Evolutionary conservation across 2,329 filamentous ascomycete genomes (phyloP).

Genomic region (Cytospora mali): DNA sequence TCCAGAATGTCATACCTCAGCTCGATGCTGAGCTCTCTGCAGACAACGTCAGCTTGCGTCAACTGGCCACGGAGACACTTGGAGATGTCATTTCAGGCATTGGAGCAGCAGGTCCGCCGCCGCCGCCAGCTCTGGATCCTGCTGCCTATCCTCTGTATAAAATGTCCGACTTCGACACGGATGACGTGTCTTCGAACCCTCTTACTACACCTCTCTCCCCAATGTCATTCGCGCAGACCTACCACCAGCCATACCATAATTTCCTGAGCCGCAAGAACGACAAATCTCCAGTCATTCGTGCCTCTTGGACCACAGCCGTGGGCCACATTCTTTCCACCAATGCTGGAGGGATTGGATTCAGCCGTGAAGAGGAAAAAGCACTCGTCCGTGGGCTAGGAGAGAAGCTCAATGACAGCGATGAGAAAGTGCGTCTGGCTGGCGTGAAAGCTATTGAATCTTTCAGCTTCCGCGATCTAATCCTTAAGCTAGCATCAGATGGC

Average conservation of each 20-base stretch:
- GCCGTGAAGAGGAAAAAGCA: conserved; percentile 75
- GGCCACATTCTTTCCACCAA: conserved; percentile 90
- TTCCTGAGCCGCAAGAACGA: conserved; percentile 87
- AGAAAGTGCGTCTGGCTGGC: conserved; percentile 87
- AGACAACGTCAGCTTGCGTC: conserved; percentile 83
- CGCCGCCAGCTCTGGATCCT: conserved; percentile 72
- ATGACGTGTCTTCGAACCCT: conserved; percentile 58
- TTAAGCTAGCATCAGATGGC: conserved; percentile 77
- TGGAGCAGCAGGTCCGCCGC: conserved; percentile 84
- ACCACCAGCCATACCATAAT: conserved; percentile 76
- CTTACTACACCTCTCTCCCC: conserved; percentile 83
- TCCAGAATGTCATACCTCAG: conserved; percentile 92
- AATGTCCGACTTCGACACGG: conserved; percentile 58
- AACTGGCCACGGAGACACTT: conserved; percentile 89
- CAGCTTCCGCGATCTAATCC: conserved; percentile 76
- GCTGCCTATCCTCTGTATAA: conserved; percentile 80
- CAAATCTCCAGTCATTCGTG: conserved; percentile 79
- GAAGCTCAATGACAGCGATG: conserved; percentile 84
- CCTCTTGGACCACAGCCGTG: conserved; percentile 81
- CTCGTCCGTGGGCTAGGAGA: conserved; percentile 76
- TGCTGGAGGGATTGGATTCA: conserved; percentile 85
- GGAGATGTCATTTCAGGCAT: conserved; percentile 95
- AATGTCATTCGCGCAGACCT: conserved; percentile 84
- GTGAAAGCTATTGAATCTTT: conserved; percentile 83
- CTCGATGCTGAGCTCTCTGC: conserved; percentile 89